Percentiles rank a stretch among this genome's conserved stretches.
phyloP scores from a whole-genome alignment of 768 basidiomycete species.

The Tephrocybe sp. region DNA sequence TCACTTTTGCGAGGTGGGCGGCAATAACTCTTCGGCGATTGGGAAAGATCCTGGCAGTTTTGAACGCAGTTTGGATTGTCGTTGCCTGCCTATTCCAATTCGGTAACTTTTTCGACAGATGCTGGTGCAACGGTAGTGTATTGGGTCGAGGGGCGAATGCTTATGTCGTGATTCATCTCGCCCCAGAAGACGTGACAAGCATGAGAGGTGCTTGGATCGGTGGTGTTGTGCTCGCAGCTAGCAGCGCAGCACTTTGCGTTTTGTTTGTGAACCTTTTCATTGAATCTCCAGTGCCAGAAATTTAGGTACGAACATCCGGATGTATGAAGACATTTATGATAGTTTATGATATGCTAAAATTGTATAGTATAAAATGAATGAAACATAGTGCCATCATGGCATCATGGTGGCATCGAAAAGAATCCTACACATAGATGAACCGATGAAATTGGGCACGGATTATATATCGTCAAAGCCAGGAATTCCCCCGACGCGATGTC shows the following conservation, averaged over 20 bases:
- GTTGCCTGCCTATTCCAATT: constrained; percentile 29
- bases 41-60: constrained; percentile 25
- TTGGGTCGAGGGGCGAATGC: constrained; percentile 23
- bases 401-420: no score
- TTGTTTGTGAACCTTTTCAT: constrained; percentile 24
- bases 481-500: constrained; percentile 27
- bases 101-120: constrained; percentile 29
- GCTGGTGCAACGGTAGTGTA: constrained; percentile 34
- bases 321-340: no score
- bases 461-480: constrained; percentile 45
- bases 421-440: no score
- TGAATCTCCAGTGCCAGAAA: constrained; percentile 18
- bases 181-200: constrained; percentile 17
- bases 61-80: constrained; percentile 30
- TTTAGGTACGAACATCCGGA: no score
- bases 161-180: constrained; percentile 26
- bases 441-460: no score
- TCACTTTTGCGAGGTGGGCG: constrained; percentile 10
- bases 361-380: no score
- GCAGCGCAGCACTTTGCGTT: constrained; percentile 21
- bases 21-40: constrained; percentile 26
- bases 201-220: constrained; percentile 34
- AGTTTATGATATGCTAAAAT: no score
- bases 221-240: constrained; percentile 28
- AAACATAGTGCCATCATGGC: no score